A percentile compares a stretch with the other conserved stretches of the same genome.
These are phyloP conservation scores for Phycomyces nitens DNA, from an alignment of 192 early-diverging fungal species.

Conservation along the genomic window DNA sequence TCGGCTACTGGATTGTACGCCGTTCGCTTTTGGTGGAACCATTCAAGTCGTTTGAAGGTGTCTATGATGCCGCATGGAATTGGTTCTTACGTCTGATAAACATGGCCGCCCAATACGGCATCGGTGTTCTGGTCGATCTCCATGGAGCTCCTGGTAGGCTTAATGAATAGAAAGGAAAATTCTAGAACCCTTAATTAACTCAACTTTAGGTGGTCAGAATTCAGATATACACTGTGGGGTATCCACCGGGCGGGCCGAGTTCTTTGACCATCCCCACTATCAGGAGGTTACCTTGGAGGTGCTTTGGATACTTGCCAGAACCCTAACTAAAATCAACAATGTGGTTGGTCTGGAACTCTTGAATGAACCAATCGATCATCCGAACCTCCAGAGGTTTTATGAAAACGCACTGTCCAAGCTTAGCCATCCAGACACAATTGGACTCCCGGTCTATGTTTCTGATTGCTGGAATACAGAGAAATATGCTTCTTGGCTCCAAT, in stretches of 20 bases:
- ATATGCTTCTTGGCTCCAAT: conserved; percentile 6
- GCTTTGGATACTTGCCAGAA: neutral
- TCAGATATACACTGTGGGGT: conserved; percentile 16
- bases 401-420: neutral
- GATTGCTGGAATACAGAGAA: conserved; percentile 17
- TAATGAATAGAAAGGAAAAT: neutral
- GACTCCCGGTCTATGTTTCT: conserved; percentile 19
- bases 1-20: conserved; percentile 65
- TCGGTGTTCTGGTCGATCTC: conserved; percentile 62
- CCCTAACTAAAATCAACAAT: conserved; percentile 19
- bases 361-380: conserved; percentile 22
- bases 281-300: neutral
- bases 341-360: conserved; percentile 19
- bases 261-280: conserved; percentile 5
- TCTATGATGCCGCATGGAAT: conserved; percentile 50
- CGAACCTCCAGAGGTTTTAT: conserved; percentile 11
- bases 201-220: conserved; percentile 26
- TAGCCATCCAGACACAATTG: neutral
- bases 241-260: conserved; percentile 6
- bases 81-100: conserved; percentile 47
- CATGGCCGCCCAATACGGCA: conserved; percentile 51
- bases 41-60: conserved; percentile 31
- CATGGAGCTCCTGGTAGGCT: conserved; percentile 59
- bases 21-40: conserved; percentile 43
- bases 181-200: neutral